Evolutionary conservation across 768 basidiomycete genomes (phyloP), one percentile per base, ranked within the genome.

Genomic region (Suillus decipiens): DNA sequence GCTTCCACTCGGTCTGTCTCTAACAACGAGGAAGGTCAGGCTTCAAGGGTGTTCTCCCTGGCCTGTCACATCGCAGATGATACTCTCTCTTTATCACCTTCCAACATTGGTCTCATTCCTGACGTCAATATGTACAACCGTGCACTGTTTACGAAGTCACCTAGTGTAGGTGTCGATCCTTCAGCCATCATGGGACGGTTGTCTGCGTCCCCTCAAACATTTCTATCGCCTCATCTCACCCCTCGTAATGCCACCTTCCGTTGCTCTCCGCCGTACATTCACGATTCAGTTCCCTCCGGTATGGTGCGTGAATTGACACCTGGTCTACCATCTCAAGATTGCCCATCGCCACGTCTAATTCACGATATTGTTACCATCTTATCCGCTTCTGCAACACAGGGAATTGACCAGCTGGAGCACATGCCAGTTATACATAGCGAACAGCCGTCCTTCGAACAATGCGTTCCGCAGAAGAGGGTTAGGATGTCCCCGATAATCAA

Each of bases 151-250:
- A 62, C 62, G 33, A 67, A 70, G 9, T 39, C 63, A 4, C 67
- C 68, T 36, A 61, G 64, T 43, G 47, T 65, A 6, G 73, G 78
- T 34, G 72, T 84, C 56, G 76, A 83, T 66, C 82, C 82, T 24
- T 64, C 76, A 37, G 77, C 80, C 37, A 75, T 79, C 34, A 71
- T 78, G 63, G 24, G 67, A 63, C 39, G 22, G 43, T 34, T 55
- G n/a, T 33, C 67, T 4, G 19, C n/a, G 31, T 56, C 60, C 24
- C 51, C 55, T 51, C 42, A 50, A 24, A 6, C 24, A 31, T 60
- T 12, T 14, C 9, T n/a, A 58, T 51, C 58, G 9, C 50, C 37
- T 31, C 45, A 22, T 36, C 34, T 12, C 53, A 62, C 41, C 3
- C 64, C 50, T n/a, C 43, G 64, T 28, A 51, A 60, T 31, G 41